Base-by-base conservation (phyloP, 192 early-diverging fungal genomes). In the Podila horticola region DNA sequence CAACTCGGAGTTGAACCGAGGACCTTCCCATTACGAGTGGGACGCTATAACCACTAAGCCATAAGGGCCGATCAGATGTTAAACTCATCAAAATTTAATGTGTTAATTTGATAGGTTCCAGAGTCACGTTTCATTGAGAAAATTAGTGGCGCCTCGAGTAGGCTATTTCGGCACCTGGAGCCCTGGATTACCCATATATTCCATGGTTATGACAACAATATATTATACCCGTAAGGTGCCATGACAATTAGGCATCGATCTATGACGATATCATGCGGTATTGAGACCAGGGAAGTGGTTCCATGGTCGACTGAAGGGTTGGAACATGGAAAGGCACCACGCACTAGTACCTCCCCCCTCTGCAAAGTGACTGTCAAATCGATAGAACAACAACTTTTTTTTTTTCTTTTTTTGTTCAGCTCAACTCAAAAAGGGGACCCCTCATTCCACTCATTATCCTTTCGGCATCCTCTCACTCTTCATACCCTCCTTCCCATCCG, bases 11-110 rank as follows among this genome's bases (percentile, higher is more conserved):
- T 77, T 77, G 75, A 77, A 71, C 75, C 75, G 75, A 70, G 75
- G 75, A 77, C 75, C 75, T 77, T 77, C 69, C 68, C 75, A 77
- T 77, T 77, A 77, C 75, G 75, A 77, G 75, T 77, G 75, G 68
- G 69, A 77, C 75, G 75, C 75, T 77, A 70, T 77, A 74, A 71
- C 74, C 74, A 76, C 74, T 76, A 70, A 76, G 74, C 74, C 68
- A 76, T 69, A 59, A 61, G 67, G 74, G 74, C 52, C 22, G 52
- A 26, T 24, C 20, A 55, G 52, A 24, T 55, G 52, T 10, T 6
- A 55, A 26, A 0, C 2, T 20, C 0, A 0, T 55, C 8, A 22
- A n/a, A 55, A 55, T 55, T 45, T 45, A 8, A 45, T 45, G 13
- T 45, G 41, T 45, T 45, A 45, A 45, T 45, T 45, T 12, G 41